Evolutionary conservation across 805 yeast genomes (phyloP).

Genomic region (Candida qinlingensis): DNA sequence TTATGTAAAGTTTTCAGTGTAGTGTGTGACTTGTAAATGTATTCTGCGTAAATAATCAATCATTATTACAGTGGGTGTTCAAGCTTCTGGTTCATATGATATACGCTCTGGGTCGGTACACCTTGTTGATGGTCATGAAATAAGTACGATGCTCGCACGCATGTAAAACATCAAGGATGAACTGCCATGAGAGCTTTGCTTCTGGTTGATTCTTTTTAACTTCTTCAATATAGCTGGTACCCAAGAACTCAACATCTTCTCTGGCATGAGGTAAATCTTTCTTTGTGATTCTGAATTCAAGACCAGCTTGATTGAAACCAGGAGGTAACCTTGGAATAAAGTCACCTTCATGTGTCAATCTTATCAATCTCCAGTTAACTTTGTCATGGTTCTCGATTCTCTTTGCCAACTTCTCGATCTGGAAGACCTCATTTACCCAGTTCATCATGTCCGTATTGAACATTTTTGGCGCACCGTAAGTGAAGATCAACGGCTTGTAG

Average conservation of each 20-base stretch:
- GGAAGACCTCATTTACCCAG: conserved; percentile 51
- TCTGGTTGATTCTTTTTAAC: neutral
- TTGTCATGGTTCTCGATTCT: conserved; percentile 12
- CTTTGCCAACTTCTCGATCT: conserved; percentile 28
- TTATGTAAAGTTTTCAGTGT: too few species aligned
- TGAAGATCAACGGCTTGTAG: conserved; percentile 44
- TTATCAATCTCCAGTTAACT: conserved; percentile 34
- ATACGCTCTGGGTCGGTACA: conserved; percentile 23
- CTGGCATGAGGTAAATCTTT: conserved; percentile 34
- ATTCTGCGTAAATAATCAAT: too few species aligned
- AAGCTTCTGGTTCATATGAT: neutral
- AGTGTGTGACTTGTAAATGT: too few species aligned
- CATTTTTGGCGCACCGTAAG: conserved; percentile 63
- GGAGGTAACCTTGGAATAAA: conserved; percentile 59
- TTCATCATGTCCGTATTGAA: conserved; percentile 47
- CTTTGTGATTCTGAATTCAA: conserved; percentile 27
- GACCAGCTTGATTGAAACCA: conserved; percentile 29
- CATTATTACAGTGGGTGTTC: too few species aligned
- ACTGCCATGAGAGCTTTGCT: neutral
- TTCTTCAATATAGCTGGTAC: conserved; percentile 2
- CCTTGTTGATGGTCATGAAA: conserved; percentile 28
- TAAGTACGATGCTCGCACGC: conserved; percentile 34
- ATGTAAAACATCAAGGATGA: conserved; percentile 22
- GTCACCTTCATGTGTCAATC: conserved; percentile 56
- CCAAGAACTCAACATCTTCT: conserved; percentile 13